Percentiles rank a stretch among this genome's conserved stretches.
These are phyloP conservation scores for Kockovaella imperatae DNA, from an alignment of 768 basidiomycete species.

Conservation along the genomic window DNA sequence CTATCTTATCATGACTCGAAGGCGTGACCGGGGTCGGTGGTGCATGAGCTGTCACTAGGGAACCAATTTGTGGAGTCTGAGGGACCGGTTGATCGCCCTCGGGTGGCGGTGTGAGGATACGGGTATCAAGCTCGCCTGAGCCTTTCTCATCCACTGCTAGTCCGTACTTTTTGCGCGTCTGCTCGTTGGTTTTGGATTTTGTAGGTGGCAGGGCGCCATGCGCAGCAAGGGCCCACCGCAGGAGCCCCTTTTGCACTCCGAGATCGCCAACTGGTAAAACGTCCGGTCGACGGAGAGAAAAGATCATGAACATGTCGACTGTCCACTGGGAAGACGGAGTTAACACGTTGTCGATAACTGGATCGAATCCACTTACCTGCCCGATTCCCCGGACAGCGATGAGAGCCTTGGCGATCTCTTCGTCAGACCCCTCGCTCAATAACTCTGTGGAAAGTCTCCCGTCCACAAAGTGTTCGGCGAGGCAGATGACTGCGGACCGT, in stretches of 20 bases:
- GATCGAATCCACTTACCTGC: slow-evolving; percentile 20
- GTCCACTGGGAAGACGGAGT: slow-evolving; percentile 17
- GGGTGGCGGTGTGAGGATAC: too few relatives aligned
- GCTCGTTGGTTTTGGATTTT: slow-evolving; percentile 7
- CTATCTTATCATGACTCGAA: neutral
- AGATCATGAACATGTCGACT: slow-evolving; percentile 93
- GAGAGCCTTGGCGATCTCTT: slow-evolving; percentile 66
- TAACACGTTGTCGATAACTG: neutral
- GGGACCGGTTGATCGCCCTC: too few relatives aligned
- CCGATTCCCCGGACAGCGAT: slow-evolving; percentile 75
- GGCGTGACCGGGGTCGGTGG: slow-evolving; percentile 6
- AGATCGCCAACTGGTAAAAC: slow-evolving; percentile 71
- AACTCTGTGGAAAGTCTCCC: slow-evolving; percentile 68
- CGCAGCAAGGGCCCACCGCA: slow-evolving; percentile 42
- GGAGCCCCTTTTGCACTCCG: slow-evolving; percentile 58
- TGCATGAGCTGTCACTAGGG: slow-evolving; percentile 1
- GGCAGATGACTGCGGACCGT: slow-evolving; percentile 56
- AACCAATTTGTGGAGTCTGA: slow-evolving; percentile 27
- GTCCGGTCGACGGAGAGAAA: slow-evolving; percentile 73
- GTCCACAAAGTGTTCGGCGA: slow-evolving; percentile 71
- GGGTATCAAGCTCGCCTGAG: slow-evolving; percentile 3
- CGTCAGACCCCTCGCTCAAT: slow-evolving; percentile 62
- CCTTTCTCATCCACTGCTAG: slow-evolving; percentile 1
- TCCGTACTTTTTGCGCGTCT: slow-evolving; percentile 6
- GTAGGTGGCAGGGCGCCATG: slow-evolving; percentile 25